Conservation (phyloP, 345 rosid genomes). For the Jatropha curcas region DNA sequence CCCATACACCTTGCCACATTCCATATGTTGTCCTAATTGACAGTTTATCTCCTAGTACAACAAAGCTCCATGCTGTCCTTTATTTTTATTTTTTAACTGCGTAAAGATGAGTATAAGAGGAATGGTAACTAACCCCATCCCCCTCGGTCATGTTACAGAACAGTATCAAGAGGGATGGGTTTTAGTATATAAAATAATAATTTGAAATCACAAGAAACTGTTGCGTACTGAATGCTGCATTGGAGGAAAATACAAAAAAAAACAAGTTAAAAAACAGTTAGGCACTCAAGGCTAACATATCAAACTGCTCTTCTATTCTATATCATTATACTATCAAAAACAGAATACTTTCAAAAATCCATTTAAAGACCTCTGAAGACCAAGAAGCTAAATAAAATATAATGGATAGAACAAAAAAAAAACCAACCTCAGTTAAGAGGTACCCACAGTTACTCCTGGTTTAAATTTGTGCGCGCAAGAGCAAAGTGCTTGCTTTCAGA, state of each 20-base stretch:
- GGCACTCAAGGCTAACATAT: neutral
- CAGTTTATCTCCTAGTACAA: no score
- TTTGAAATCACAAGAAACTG: neutral
- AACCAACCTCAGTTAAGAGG: conserved; percentile 38
- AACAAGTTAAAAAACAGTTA: neutral
- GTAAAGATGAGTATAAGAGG: no score
- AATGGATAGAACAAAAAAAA: conserved; percentile 4
- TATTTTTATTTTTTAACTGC: no score
- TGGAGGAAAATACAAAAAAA: neutral
- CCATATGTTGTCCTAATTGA: no score
- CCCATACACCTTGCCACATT: no score
- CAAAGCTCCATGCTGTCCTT: no score
- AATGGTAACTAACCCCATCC: no score
- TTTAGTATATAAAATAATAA: no score
- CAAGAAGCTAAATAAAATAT: neutral
- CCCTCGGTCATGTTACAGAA: no score
- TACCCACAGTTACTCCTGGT: conserved; percentile 22
- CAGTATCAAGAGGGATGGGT: no score
- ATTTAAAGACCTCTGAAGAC: neutral
- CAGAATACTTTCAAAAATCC: neutral
- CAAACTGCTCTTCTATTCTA: neutral
- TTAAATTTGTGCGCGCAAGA: conserved; percentile 32
- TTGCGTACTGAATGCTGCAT: neutral
- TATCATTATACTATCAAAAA: neutral
- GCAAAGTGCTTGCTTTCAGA: conserved; percentile 30